Evolutionary conservation across 2,329 filamentous ascomycete genomes (phyloP), one percentile per base, ranked within the genome.

Genomic region (Parasarocladium wereldwijsianum): DNA sequence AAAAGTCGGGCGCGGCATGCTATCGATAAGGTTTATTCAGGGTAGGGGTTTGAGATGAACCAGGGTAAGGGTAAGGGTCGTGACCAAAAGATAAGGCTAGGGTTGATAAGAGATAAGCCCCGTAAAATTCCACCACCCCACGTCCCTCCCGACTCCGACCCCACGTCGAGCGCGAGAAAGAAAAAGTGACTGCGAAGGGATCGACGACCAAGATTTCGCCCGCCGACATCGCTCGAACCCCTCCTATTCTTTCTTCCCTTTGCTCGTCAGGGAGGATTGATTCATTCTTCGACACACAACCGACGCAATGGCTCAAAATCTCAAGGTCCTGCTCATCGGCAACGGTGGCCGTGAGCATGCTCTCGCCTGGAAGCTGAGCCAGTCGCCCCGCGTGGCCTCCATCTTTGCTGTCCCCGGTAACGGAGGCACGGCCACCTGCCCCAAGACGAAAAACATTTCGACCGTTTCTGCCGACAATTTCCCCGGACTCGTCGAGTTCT

Each of bases 331-430:
- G 38, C 74, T 96, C 38, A 75, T 96, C 40, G 87, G 90, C 46
- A 93, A 87, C 50, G 90, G 90, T 41, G 90, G 87, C 43, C 76
- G 90, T 45, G 90, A 98, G 59, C 85, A 96, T 57, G 83, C 86
- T 26, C 69, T 94, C 38, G 85, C 86, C 24, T 96, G 86, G 86
- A 94, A 92, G 58, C 64, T 96, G 38, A 73, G 76, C 47, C 79
- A 93, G 52, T 93, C 85, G 11, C 64, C 76, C 24, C 66, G 67
- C 26, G 82, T 93, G 36, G 73, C 83, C 44, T 67, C 74, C 43
- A 87, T 96, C 49, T 62, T 68, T 42, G 69, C 60, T 24, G 69
- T 74, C 25, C 73, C 73, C 10, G 87, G 87, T 37, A 96, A 96
- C 55, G 87, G 87, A 41, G 90, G 90, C 35, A 93, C 85, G 17